Conservation (phyloP, 306 rosid species). For the Crotalaria pallida region DNA sequence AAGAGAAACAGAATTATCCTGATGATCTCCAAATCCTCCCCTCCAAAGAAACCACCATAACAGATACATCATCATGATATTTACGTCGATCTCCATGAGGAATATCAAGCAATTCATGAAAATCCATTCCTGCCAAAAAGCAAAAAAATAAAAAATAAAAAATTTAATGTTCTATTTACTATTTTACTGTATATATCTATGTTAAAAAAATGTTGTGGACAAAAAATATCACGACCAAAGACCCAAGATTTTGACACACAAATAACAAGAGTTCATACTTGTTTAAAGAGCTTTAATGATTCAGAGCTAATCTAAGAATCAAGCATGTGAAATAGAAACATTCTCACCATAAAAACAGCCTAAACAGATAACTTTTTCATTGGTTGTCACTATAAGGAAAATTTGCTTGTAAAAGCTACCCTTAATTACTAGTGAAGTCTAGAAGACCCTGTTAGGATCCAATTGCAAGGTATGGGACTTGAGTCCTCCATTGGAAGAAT, state of each 20-base stretch:
- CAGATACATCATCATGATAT: conserved; percentile 64
- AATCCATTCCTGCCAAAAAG: conserved; percentile 45
- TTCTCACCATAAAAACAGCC: neutral
- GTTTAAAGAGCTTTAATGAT: neutral
- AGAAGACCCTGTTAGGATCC: neutral
- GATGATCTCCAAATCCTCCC: conserved; percentile 70
- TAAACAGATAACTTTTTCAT: neutral
- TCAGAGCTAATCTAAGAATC: neutral
- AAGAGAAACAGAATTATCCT: conserved; percentile 26
- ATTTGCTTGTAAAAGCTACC: neutral
- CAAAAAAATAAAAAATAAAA: neutral
- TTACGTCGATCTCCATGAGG: conserved; percentile 63
- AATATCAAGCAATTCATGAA: conserved; percentile 58
- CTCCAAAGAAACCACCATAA: conserved; percentile 59
- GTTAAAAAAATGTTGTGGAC: neutral
- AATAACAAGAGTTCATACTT: neutral
- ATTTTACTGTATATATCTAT: no score
- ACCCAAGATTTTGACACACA: neutral
- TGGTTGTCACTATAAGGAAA: neutral
- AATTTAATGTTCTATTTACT: neutral
- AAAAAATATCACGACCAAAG: neutral
- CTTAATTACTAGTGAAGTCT: neutral
- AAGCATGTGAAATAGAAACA: neutral
- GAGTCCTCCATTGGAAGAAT: no score
- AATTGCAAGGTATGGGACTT: no score